These are phyloP conservation scores for Tolypocladium tundrense DNA, from an alignment of 2,329 filamentous ascomycete genomes.

Conservation along the genomic window DNA sequence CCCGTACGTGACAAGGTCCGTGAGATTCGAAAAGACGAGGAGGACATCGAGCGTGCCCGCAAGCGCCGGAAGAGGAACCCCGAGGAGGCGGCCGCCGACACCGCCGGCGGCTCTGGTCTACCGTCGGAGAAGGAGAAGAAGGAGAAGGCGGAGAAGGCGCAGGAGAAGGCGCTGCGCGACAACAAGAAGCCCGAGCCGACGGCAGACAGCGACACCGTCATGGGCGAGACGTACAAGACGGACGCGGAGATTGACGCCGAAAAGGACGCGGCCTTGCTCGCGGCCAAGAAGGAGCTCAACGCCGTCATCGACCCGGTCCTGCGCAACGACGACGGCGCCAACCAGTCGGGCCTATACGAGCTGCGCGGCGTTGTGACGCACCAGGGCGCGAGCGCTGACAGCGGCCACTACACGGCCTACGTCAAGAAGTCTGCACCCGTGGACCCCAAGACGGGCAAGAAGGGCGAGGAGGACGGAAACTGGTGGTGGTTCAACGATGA, in stretches of 20 bases:
- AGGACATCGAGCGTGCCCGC: conserved; percentile 81
- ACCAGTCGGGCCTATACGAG: conserved; percentile 93
- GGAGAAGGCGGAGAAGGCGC: conserved; percentile 39
- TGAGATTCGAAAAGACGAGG: conserved; percentile 87
- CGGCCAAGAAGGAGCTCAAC: conserved; percentile 81
- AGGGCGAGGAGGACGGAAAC: conserved; percentile 75
- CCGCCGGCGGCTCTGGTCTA: conserved; percentile 33
- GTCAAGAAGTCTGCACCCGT: conserved; percentile 78
- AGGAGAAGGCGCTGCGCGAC: conserved; percentile 31
- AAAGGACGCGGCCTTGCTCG: conserved; percentile 60
- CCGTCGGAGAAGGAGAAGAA: conserved; percentile 41
- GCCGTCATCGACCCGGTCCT: conserved; percentile 66
- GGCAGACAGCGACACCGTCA: conserved; percentile 58
- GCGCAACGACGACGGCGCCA: conserved; percentile 68
- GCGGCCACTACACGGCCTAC: conserved; percentile 95
- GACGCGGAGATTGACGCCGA: conserved; percentile 89
- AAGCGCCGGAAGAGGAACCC: conserved; percentile 74
- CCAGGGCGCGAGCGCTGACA: conserved; percentile 92
- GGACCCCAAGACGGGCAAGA: conserved; percentile 67
- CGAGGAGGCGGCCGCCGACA: conserved; percentile 34
- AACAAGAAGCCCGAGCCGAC: conserved; percentile 23
- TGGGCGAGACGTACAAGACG: conserved; percentile 77
- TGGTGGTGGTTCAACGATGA: conserved; percentile 99
- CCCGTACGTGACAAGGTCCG: conserved; percentile 95
- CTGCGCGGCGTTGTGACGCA: conserved; percentile 90